These are phyloP conservation scores for Pseudozyma flocculosa DNA, from an alignment of 1,284 basidiomycete species.

Conservation along the genomic window DNA sequence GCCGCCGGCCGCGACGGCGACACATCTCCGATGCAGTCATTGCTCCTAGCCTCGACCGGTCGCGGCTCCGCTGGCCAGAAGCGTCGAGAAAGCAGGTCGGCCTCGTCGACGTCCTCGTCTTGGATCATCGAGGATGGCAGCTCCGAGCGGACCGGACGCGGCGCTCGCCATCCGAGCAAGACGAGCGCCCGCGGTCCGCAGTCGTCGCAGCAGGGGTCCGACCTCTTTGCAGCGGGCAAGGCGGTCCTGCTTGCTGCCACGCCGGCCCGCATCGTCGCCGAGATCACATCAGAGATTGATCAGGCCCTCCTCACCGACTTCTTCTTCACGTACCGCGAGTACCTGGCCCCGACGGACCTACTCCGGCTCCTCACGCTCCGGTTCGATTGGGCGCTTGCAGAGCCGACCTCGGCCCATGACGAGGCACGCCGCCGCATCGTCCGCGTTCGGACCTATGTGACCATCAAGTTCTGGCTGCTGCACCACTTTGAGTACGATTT, in stretches of 20 bases:
- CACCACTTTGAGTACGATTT: conserved; percentile 52
- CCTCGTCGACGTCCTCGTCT: background rate
- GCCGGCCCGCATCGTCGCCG: conserved; percentile 41
- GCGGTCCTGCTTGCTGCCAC: conserved; percentile 40
- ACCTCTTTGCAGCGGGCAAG: conserved; percentile 4
- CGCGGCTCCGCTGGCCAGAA: background rate
- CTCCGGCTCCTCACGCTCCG: conserved; percentile 44
- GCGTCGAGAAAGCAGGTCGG: background rate
- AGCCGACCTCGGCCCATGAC: conserved; percentile 26
- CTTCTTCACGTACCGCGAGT: conserved; percentile 50
- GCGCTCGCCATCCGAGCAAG: background rate
- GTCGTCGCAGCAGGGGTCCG: background rate
- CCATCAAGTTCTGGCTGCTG: conserved; percentile 49
- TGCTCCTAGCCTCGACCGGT: background rate
- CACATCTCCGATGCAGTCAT: conserved; percentile 1
- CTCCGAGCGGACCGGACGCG: background rate
- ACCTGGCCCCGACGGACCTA: conserved; percentile 32
- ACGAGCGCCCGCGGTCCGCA: background rate
- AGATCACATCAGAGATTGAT: conserved; percentile 51
- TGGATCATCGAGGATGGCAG: background rate
- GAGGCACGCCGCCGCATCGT: conserved; percentile 46
- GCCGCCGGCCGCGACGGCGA: conserved; percentile 23
- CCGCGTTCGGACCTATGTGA: conserved; percentile 47
- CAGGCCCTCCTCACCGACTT: conserved; percentile 43
- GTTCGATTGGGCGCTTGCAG: conserved; percentile 46